Percentiles rank a stretch among this genome's conserved stretches.
These are phyloP conservation scores for Botryotinia convoluta DNA, from an alignment of 2,329 filamentous ascomycete species.

Conservation along the genomic window DNA sequence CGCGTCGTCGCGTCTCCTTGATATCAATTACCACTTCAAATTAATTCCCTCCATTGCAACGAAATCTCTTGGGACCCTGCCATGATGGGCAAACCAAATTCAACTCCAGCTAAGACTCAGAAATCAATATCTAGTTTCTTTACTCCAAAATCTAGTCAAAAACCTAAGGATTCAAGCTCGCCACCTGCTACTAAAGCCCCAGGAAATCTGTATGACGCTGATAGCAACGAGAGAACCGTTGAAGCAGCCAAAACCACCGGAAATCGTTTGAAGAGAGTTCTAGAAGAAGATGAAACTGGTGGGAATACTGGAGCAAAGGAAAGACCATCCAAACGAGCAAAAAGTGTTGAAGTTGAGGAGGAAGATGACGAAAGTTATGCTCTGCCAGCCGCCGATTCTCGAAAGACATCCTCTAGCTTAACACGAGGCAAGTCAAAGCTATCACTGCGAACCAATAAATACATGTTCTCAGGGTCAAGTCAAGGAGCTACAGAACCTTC, in stretches of 20 bases:
- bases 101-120: constrained; percentile 53
- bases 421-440: constrained; percentile 26
- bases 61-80: background rate
- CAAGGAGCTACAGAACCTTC: constrained; percentile 26
- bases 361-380: constrained; percentile 43
- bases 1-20: constrained; percentile 14
- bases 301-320: constrained; percentile 43
- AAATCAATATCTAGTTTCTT: constrained; percentile 87
- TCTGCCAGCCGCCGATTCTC: constrained; percentile 42
- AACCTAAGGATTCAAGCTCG: constrained; percentile 35
- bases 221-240: constrained; percentile 31
- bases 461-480: constrained; percentile 48
- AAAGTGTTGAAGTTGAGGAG: constrained; percentile 38
- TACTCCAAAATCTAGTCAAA: constrained; percentile 48
- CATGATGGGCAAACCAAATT: constrained; percentile 31
- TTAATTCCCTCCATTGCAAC: background rate
- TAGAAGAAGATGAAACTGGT: constrained; percentile 48
- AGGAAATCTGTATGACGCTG: constrained; percentile 33
- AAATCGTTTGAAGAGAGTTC: constrained; percentile 47
- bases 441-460: constrained; percentile 50
- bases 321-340: constrained; percentile 47
- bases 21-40: background rate
- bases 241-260: constrained; percentile 22
- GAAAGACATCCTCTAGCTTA: constrained; percentile 33
- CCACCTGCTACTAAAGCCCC: constrained; percentile 26